Percentiles rank a stretch among this genome's conserved stretches.
Evolutionary conservation across 345 rosid species (phyloP).

Genomic region (Citrus medica): DNA sequence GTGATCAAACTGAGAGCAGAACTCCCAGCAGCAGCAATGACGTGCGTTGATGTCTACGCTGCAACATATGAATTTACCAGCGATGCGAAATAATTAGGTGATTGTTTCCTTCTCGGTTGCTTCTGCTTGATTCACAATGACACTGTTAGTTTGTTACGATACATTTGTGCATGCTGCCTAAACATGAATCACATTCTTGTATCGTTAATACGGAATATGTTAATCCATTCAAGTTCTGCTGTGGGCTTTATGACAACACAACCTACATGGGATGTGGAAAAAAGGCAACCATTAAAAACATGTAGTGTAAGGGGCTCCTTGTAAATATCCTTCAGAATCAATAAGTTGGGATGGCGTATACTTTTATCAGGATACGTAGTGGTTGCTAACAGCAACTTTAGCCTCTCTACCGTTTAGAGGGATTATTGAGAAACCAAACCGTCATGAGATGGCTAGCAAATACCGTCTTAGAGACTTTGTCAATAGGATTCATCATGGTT

Average conservation of each 20-base stretch:
- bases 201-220: constrained; percentile 33
- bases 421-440: no score
- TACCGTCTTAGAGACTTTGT: no score
- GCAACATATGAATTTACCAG: constrained; percentile 71
- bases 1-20: constrained; percentile 47
- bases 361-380: constrained; percentile 48
- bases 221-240: constrained; percentile 54
- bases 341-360: constrained; percentile 60
- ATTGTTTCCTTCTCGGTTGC: not conserved
- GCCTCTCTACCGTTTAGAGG: no score
- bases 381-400: constrained; percentile 21
- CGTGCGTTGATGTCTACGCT: constrained; percentile 69
- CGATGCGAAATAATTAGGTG: constrained; percentile 57
- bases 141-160: not conserved
- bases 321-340: constrained; percentile 42
- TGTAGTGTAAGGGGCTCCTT: constrained; percentile 37
- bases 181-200: not conserved
- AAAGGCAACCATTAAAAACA: constrained; percentile 34
- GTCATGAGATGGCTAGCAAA: no score
- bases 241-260: constrained; percentile 47
- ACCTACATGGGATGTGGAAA: constrained; percentile 55
- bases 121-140: not conserved
- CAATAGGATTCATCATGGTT: no score
- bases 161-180: not conserved
- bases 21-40: constrained; percentile 61